phyloP scores from a whole-genome alignment of 345 rosid species.

The Populus ilicifolia region DNA sequence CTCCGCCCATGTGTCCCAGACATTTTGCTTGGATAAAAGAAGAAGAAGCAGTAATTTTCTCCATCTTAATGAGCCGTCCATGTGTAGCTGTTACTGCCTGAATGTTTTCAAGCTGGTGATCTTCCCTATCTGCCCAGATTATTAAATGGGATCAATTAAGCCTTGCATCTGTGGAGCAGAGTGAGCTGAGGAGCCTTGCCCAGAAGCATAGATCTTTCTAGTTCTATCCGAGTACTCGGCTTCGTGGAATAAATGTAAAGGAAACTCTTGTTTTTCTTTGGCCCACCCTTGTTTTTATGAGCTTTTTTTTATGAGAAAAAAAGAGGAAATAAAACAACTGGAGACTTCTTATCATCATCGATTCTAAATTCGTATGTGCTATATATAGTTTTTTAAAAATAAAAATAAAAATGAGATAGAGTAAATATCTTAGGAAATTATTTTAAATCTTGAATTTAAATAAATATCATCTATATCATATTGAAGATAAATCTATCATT shows the following conservation, averaged over 20 bases:
- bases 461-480: no score
- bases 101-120: not conserved
- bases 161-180: constrained; percentile 75
- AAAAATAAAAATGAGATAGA: no score
- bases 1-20: not conserved
- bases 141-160: constrained; percentile 77
- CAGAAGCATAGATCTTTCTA: constrained; percentile 51
- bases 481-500: no score
- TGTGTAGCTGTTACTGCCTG: not conserved
- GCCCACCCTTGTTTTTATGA: no score
- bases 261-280: not conserved
- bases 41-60: not conserved
- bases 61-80: not conserved
- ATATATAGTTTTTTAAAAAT: no score
- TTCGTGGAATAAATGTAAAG: constrained; percentile 32
- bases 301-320: no score
- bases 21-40: not conserved
- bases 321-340: no score
- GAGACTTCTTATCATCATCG: no score
- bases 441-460: no score
- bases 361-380: no score
- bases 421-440: no score
- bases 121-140: constrained; percentile 40
- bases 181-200: constrained; percentile 94
- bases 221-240: not conserved